A percentile compares a stretch with the other conserved stretches of the same genome.
Conservation (phyloP, 1,139 yeast genomes). For the Geotrichum bryndzae region DNA sequence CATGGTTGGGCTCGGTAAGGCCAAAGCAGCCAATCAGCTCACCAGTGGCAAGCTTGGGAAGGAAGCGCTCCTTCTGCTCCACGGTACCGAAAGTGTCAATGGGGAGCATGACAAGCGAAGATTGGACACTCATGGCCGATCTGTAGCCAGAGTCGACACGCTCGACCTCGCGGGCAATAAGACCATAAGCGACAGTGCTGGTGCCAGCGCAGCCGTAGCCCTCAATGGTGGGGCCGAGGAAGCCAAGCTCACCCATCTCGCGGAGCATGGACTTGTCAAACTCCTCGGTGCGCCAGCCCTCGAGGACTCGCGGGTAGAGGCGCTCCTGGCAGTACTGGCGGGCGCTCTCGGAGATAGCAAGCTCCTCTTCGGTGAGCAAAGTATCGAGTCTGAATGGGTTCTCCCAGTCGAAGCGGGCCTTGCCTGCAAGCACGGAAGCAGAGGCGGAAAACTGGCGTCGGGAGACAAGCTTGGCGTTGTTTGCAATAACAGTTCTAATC, state of each 20-base stretch:
- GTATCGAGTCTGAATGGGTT: constrained; percentile 37
- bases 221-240: constrained; percentile 39
- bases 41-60: constrained; percentile 41
- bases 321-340: constrained; percentile 38
- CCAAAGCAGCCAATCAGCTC: constrained; percentile 43
- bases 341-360: constrained; percentile 39
- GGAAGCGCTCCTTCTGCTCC: constrained; percentile 40
- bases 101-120: constrained; percentile 44
- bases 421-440: constrained; percentile 9
- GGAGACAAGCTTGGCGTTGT: background rate
- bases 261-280: constrained; percentile 37
- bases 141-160: constrained; percentile 43
- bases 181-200: constrained; percentile 40
- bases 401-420: constrained; percentile 34
- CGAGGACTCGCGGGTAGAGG: constrained; percentile 39
- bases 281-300: constrained; percentile 39
- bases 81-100: constrained; percentile 39
- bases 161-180: constrained; percentile 43
- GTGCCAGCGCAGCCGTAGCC: constrained; percentile 44
- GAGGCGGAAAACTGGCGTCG: constrained; percentile 15
- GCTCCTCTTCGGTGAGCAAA: constrained; percentile 39
- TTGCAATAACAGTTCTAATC: constrained; percentile 4
- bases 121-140: constrained; percentile 43
- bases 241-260: constrained; percentile 42
- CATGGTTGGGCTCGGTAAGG: constrained; percentile 44